phyloP scores from a whole-genome alignment of 768 basidiomycete species.

The Phaffia tasmanica region DNA sequence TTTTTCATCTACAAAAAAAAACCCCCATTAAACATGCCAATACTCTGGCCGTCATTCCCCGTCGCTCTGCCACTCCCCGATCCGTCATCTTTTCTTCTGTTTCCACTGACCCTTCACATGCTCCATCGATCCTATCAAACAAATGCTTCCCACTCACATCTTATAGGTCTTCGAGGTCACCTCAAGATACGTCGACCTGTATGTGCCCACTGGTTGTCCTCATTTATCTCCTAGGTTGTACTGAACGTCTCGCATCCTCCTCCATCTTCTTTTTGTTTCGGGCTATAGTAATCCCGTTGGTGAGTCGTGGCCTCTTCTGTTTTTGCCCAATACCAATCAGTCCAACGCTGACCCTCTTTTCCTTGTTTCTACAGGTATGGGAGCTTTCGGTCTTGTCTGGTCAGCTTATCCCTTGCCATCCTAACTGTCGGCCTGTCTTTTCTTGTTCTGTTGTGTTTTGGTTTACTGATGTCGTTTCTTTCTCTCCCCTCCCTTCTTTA shows the following conservation, averaged over 20 bases:
- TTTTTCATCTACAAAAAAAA: no score
- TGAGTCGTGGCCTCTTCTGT: background rate
- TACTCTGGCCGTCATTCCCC: background rate
- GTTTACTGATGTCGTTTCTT: conserved; percentile 7
- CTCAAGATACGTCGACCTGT: conserved; percentile 92
- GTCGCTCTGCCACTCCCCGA: background rate
- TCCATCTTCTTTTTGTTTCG: conserved; percentile 23
- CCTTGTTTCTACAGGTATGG: conserved; percentile 38
- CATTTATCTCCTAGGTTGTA: background rate
- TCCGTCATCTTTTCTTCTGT: background rate
- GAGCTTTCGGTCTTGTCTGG: conserved; percentile 98
- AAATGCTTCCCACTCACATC: background rate
- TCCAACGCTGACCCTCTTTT: background rate
- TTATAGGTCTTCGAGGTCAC: conserved; percentile 58
- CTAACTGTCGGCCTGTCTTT: conserved; percentile 23
- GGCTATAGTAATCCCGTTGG: conserved; percentile 21
- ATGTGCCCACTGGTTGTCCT: background rate
- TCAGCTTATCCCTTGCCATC: conserved; percentile 39
- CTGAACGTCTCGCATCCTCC: background rate
- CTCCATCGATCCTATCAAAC: background rate
- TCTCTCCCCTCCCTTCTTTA: conserved; percentile 35
- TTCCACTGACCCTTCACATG: background rate
- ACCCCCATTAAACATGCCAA: no score
- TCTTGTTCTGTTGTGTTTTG: background rate
- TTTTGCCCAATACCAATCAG: background rate